Conservation (phyloP, 1,139 yeast genomes). For the Geotrichum siamense region DNA sequence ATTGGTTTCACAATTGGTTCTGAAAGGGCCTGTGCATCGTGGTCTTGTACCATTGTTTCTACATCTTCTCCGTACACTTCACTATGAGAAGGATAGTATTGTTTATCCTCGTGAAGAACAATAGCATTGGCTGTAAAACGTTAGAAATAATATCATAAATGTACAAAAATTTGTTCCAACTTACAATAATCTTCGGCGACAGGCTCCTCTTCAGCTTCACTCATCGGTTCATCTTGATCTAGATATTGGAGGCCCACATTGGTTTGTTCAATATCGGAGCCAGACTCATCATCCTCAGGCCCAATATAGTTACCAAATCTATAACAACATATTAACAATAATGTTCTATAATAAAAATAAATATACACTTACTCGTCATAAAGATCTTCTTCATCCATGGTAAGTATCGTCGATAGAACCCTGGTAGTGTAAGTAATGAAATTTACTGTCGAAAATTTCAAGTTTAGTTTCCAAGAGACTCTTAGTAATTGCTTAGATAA, state of each 20-base stretch:
- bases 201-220: slow-evolving; percentile 17
- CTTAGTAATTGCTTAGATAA: too few relatives aligned
- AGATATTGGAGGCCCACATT: slow-evolving; percentile 13
- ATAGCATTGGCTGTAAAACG: slow-evolving; percentile 27
- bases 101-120: slow-evolving; percentile 43
- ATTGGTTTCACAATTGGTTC: slow-evolving; percentile 66
- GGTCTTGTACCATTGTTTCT: slow-evolving; percentile 54
- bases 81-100: slow-evolving; percentile 39
- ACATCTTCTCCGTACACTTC: slow-evolving; percentile 51
- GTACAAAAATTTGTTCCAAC: background rate
- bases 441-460: too few relatives aligned
- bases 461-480: too few relatives aligned
- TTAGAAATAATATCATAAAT: too few relatives aligned
- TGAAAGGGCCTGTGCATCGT: slow-evolving; percentile 46
- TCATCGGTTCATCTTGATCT: slow-evolving; percentile 14
- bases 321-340: background rate
- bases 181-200: background rate
- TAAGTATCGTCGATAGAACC: too few relatives aligned
- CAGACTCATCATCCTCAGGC: slow-evolving; percentile 22
- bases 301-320: slow-evolving; percentile 65
- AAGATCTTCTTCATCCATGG: slow-evolving; percentile 41
- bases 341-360: background rate
- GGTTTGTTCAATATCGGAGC: slow-evolving; percentile 11
- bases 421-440: too few relatives aligned
- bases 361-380: slow-evolving; percentile 54